Conservation (phyloP, 257 asterid species). For the Solanum ossicruentum region DNA sequence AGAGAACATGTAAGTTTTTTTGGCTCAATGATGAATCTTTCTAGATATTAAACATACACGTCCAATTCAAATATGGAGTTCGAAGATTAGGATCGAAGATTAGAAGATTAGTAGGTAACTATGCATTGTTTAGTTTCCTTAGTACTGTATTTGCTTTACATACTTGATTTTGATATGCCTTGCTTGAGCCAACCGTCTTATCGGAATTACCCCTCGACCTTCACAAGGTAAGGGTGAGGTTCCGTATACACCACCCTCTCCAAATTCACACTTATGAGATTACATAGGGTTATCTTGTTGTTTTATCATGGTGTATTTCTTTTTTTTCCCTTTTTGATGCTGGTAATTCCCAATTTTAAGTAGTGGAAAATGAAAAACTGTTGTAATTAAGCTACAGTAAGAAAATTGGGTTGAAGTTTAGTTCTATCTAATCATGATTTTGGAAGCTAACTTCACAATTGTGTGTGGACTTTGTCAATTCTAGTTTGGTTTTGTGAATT, state of each 20-base stretch:
- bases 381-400: background rate
- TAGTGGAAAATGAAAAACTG: background rate
- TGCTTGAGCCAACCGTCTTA: background rate
- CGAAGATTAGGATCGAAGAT: background rate
- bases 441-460: background rate
- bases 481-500: background rate
- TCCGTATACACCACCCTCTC: background rate
- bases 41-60: background rate
- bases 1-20: background rate
- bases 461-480: background rate
- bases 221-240: background rate
- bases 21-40: background rate
- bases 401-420: background rate
- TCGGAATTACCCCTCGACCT: background rate
- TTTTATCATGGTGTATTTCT: background rate
- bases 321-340: background rate
- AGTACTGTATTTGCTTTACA: background rate
- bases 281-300: background rate
- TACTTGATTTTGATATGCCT: background rate
- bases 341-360: background rate
- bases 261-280: background rate
- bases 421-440: background rate
- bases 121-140: background rate
- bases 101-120: background rate
- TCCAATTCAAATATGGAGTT: background rate